These are phyloP conservation scores for Scheffersomyces stipitis DNA, from an alignment of 805 yeast species.

Conservation along the genomic window DNA sequence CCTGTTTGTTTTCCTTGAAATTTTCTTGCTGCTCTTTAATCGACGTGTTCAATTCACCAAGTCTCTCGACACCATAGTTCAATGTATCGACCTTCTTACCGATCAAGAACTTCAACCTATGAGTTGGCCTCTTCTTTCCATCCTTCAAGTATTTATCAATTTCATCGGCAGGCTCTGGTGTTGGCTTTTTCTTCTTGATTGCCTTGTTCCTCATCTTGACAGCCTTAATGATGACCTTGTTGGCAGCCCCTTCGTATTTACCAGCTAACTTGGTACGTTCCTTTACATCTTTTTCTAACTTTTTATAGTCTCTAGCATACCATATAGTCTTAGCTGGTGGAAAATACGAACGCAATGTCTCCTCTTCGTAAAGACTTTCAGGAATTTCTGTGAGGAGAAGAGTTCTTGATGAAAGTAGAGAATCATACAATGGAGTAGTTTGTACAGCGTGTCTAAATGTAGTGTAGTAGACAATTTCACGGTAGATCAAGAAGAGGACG, in stretches of 20 bases:
- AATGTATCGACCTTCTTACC: conserved; percentile 88
- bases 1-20: conserved; percentile 50
- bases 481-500: conserved; percentile 65
- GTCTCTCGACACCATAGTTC: conserved; percentile 63
- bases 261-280: conserved; percentile 61
- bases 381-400: conserved; percentile 71
- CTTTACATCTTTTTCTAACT: conserved; percentile 54
- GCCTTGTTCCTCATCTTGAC: conserved; percentile 55
- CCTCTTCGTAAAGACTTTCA: conserved; percentile 45
- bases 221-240: conserved; percentile 58
- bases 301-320: conserved; percentile 63
- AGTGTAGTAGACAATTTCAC: conserved; percentile 70
- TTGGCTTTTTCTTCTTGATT: conserved; percentile 54
- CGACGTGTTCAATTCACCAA: conserved; percentile 68
- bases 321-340: conserved; percentile 60
- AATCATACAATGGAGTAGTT: conserved; percentile 71
- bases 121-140: conserved; percentile 76
- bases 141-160: conserved; percentile 64
- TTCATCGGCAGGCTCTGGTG: conserved; percentile 58
- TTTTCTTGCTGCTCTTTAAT: conserved; percentile 58
- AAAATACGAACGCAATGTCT: conserved; percentile 54
- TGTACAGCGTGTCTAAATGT: conserved; percentile 73
- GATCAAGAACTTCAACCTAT: conserved; percentile 64
- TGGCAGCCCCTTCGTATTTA: conserved; percentile 67
- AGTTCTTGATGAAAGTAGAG: conserved; percentile 68